A percentile compares a stretch with the other conserved stretches of the same genome.
These are phyloP conservation scores for Aspergillus ochraceus DNA, from an alignment of 2,329 filamentous ascomycete genomes.

Conservation along the genomic window DNA sequence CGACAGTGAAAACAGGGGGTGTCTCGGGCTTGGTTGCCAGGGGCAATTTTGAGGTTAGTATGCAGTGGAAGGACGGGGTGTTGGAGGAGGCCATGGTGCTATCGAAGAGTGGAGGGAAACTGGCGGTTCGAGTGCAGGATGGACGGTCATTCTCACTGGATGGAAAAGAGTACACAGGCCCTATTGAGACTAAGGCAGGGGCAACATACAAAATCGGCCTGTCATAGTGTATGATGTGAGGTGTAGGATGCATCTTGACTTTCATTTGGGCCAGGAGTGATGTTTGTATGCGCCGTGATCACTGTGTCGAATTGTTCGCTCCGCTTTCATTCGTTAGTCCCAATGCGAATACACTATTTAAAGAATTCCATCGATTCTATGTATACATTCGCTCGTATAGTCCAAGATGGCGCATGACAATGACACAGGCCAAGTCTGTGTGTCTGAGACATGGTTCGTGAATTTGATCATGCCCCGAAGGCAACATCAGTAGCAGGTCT, in stretches of 20 bases:
- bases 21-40: slow-evolving; percentile 34
- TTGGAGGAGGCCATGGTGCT: slow-evolving; percentile 13
- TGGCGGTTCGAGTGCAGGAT: slow-evolving; percentile 8
- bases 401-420: neutral
- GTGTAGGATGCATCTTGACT: neutral
- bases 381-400: neutral
- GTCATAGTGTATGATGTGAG: neutral
- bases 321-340: neutral
- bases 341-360: neutral
- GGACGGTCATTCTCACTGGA: slow-evolving; percentile 1
- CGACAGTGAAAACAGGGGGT: slow-evolving; percentile 28
- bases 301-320: neutral
- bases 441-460: neutral
- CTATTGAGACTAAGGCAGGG: neutral
- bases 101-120: neutral
- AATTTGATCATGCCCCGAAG: neutral
- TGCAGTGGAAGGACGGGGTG: slow-evolving; percentile 31
- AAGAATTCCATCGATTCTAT: neutral
- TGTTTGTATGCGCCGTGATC: neutral
- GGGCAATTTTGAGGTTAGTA: slow-evolving; percentile 36
- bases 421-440: neutral
- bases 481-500: neutral
- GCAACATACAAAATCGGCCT: neutral
- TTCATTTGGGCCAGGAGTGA: neutral
- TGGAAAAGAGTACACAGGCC: neutral